Conservation (phyloP, 345 rosid species). For the Ceriops zippeliana region DNA sequence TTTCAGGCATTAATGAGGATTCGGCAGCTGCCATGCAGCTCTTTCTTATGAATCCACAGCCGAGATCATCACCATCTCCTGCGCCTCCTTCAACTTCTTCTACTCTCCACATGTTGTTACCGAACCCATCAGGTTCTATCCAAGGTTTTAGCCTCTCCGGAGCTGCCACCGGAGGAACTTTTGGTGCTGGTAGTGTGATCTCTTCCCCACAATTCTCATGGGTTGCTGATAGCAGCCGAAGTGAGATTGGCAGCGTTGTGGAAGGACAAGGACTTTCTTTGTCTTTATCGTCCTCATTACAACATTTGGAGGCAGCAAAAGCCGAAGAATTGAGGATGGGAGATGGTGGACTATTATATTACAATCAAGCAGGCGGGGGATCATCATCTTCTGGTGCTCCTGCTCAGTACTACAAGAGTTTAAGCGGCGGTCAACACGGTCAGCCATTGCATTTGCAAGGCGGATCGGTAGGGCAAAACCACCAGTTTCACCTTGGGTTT, state of each 20-base stretch:
- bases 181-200: constrained; percentile 34
- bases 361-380: constrained; percentile 34
- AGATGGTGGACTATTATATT: constrained; percentile 47
- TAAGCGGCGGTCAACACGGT: constrained; percentile 23
- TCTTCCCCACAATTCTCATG: constrained; percentile 57
- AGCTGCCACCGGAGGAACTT: constrained; percentile 17
- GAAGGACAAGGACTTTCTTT: constrained; percentile 90
- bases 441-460: constrained; percentile 37
- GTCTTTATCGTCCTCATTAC: constrained; percentile 73
- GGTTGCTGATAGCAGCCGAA: constrained; percentile 47
- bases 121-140: constrained; percentile 54
- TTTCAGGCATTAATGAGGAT: constrained; percentile 62
- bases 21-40: constrained; percentile 93
- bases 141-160: constrained; percentile 41
- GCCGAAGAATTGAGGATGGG: constrained; percentile 73
- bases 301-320: constrained; percentile 75
- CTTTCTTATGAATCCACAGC: constrained; percentile 77
- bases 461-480: constrained; percentile 27
- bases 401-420: constrained; percentile 43
- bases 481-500: constrained; percentile 44
- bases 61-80: constrained; percentile 76
- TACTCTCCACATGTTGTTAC: constrained; percentile 85
- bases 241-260: constrained; percentile 51
- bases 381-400: constrained; percentile 32
- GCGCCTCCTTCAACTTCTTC: constrained; percentile 45